Conservation (phyloP, 2,329 filamentous ascomycete species). For the Fusarium incarnatum region DNA sequence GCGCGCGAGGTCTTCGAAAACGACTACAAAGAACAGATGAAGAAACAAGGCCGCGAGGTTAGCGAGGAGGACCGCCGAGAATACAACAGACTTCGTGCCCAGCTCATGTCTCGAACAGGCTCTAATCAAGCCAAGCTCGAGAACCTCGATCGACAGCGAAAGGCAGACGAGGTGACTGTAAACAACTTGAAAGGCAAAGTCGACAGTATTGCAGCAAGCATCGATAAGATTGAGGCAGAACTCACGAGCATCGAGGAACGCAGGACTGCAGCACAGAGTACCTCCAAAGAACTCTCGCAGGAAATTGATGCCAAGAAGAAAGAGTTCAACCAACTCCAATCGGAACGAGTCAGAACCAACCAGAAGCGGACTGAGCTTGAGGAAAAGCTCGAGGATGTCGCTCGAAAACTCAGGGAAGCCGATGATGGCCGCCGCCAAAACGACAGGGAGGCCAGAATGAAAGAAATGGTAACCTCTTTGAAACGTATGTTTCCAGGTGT, state of each 20-base stretch:
- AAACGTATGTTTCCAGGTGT: slow-evolving; percentile 94
- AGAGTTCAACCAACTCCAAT: slow-evolving; percentile 85
- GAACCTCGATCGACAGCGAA: slow-evolving; percentile 87
- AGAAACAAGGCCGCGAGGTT: slow-evolving; percentile 86
- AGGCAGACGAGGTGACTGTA: slow-evolving; percentile 90
- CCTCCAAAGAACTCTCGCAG: slow-evolving; percentile 74
- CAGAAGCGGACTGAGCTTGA: slow-evolving; percentile 89
- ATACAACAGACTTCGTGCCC: slow-evolving; percentile 84
- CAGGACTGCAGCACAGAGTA: slow-evolving; percentile 70
- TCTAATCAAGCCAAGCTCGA: slow-evolving; percentile 85
- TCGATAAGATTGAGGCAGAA: slow-evolving; percentile 80
- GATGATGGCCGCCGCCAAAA: slow-evolving; percentile 88
- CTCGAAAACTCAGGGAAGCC: slow-evolving; percentile 84
- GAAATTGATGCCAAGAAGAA: slow-evolving; percentile 93
- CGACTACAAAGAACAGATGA: slow-evolving; percentile 85
- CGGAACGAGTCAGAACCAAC: slow-evolving; percentile 82
- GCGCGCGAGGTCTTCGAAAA: slow-evolving; percentile 89
- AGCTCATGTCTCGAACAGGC: slow-evolving; percentile 86
- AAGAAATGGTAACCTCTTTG: slow-evolving; percentile 85
- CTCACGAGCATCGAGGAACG: slow-evolving; percentile 76
- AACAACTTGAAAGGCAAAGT: slow-evolving; percentile 91
- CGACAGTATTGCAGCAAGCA: slow-evolving; percentile 78
- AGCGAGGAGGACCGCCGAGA: slow-evolving; percentile 89
- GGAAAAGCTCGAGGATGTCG: slow-evolving; percentile 86
- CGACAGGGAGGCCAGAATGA: slow-evolving; percentile 80